Evolutionary conservation across 2,329 filamentous ascomycete genomes (phyloP), one percentile per base, ranked within the genome.

Genomic region (Colletotrichum theobromicola): DNA sequence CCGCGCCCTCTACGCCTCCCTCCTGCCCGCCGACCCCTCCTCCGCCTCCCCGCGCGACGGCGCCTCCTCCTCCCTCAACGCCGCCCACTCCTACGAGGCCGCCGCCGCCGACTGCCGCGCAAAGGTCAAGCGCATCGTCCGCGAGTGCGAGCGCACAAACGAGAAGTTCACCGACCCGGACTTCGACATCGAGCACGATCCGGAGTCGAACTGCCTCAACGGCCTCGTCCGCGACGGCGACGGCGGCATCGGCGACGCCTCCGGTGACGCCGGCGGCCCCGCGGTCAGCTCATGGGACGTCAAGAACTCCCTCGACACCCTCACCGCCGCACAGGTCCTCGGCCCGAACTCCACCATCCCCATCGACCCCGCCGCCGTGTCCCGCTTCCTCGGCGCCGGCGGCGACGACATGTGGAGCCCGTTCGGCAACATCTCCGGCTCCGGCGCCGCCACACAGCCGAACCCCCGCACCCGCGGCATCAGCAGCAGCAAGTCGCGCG

Each of bases 21-120:
- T 84, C 16, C 78, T 83, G 2, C 81, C 81, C 1, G 13, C n/a
- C n/a, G 42, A 50, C 42, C 42, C 42, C 10, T 21, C 30, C 9
- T 32, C 9, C n/a, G 76, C 77, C 15, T 70, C 75, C 15, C 73
- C 79, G 16, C 77, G 78, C 3, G 77, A 77, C 7, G 66, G 71
- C 5, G 85, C 89, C 12, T 87, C 87, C 13, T 82, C 81, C 53
- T 88, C 89, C 21, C 87, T 90, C 67, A 90, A 87, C 58, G 85
- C 85, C 12, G 82, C 81, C 16, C 82, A 85, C 58, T 84, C 82
- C 76, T 87, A 87, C 75, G 84, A 86, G 74, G 79, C 81, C 5
- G 86, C 85, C 13, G 83, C 84, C 15, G 77, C 77, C 32, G 82
- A 85, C 62, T 87, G 86, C 74, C 81, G 82, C 32, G 83, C 83